Evolutionary conservation across 495 filamentous ascomycete species (phyloP).

Genomic region (Lepidopterella palustris): DNA sequence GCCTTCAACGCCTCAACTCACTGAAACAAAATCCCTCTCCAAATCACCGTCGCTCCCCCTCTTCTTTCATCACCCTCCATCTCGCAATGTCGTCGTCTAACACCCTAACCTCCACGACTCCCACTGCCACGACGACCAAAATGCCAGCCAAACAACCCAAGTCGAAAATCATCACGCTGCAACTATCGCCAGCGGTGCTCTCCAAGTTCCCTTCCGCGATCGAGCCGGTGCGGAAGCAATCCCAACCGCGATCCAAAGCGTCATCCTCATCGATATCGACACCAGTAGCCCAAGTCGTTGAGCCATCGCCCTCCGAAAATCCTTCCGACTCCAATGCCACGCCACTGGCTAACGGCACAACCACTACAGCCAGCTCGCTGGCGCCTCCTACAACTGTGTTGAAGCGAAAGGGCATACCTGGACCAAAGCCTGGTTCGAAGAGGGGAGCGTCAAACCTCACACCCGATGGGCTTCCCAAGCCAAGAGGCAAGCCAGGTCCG

Average conservation of each 20-base stretch:
- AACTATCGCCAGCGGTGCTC: slow-evolving; percentile 46
- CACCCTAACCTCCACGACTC: not conserved
- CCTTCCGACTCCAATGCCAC: slow-evolving; percentile 49
- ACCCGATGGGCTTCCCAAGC: slow-evolving; percentile 54
- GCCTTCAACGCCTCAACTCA: not conserved
- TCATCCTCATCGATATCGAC: slow-evolving; percentile 38
- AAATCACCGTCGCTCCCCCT: not conserved
- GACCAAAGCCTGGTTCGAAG: slow-evolving; percentile 53
- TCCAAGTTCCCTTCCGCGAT: slow-evolving; percentile 40
- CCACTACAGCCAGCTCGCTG: slow-evolving; percentile 43
- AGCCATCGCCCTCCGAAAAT: slow-evolving; percentile 48
- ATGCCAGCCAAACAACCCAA: slow-evolving; percentile 40
- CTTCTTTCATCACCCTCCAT: not conserved
- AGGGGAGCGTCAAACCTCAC: slow-evolving; percentile 48
- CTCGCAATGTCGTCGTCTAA: not conserved
- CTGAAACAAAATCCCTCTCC: not conserved
- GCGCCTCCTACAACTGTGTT: slow-evolving; percentile 46
- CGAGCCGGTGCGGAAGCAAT: slow-evolving; percentile 19
- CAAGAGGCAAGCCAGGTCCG: slow-evolving; percentile 79
- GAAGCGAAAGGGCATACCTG: slow-evolving; percentile 56
- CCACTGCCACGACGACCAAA: slow-evolving; percentile 7
- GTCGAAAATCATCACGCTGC: slow-evolving; percentile 46
- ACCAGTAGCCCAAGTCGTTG: slow-evolving; percentile 45
- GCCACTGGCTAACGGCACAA: slow-evolving; percentile 48
- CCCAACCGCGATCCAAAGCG: slow-evolving; percentile 33